phyloP scores from a whole-genome alignment of 192 early-diverging fungal species.

The Diversispora epigaea region DNA sequence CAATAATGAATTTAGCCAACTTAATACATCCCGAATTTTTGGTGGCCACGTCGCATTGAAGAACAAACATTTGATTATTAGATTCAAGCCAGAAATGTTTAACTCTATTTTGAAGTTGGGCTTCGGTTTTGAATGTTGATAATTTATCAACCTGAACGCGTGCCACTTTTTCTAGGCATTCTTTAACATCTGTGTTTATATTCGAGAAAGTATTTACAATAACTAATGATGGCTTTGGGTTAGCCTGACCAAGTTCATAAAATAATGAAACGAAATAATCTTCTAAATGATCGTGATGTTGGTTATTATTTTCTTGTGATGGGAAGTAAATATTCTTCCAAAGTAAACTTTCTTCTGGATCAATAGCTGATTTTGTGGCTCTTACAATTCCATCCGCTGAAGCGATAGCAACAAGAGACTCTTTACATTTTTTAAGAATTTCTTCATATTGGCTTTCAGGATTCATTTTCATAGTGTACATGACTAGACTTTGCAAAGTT shows the following conservation, averaged over 20 bases:
- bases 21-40: conserved; percentile 22
- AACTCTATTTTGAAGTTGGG: background rate
- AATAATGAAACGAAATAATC: conserved; percentile 13
- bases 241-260: background rate
- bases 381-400: conserved; percentile 22
- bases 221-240: background rate
- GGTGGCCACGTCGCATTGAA: conserved; percentile 22
- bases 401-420: conserved; percentile 7
- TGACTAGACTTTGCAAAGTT: conserved; percentile 33
- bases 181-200: conserved; percentile 17
- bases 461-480: conserved; percentile 2
- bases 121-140: conserved; percentile 14
- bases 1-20: conserved; percentile 29
- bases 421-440: conserved; percentile 3
- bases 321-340: conserved; percentile 23
- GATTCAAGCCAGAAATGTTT: conserved; percentile 20
- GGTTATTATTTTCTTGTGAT: background rate
- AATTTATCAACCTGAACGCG: conserved; percentile 6
- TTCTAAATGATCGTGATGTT: conserved; percentile 3
- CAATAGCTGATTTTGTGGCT: background rate
- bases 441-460: background rate
- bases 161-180: background rate
- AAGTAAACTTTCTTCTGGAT: background rate
- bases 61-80: background rate
- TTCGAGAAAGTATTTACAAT: conserved; percentile 32